Evolutionary conservation across 2,329 filamentous ascomycete genomes (phyloP).

Genomic region (Byssoonygena ceratinophila): DNA sequence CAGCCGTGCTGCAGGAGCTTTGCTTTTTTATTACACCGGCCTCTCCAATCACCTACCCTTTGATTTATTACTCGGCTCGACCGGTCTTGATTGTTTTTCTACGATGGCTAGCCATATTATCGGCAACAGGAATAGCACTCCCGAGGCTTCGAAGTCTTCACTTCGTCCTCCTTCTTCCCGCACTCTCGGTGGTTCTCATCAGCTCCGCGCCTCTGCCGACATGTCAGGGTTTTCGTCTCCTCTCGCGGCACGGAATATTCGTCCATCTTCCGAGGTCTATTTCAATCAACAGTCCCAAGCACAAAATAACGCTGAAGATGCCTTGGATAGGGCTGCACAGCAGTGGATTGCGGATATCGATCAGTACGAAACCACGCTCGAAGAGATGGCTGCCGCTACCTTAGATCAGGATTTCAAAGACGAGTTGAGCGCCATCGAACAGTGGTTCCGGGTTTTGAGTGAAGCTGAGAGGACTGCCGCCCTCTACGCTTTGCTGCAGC

Average conservation of each 20-base stretch:
- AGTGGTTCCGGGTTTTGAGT: constrained; percentile 97
- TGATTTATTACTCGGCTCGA: no score
- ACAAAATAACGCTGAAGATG: constrained; percentile 64
- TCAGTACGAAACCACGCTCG: constrained; percentile 95
- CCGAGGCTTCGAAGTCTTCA: constrained; percentile 72
- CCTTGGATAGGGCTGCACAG: constrained; percentile 85
- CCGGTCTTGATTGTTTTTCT: constrained; percentile 2
- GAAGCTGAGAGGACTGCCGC: constrained; percentile 94
- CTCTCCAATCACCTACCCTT: constrained; percentile 4
- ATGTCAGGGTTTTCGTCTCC: constrained; percentile 73
- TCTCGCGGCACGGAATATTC: constrained; percentile 65
- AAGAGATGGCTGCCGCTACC: constrained; percentile 98
- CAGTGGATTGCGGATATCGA: constrained; percentile 99
- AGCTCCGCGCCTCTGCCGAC: constrained; percentile 88
- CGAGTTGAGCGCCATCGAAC: constrained; percentile 95
- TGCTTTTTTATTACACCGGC: constrained; percentile 18
- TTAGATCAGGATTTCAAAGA: constrained; percentile 99
- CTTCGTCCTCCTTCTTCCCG: constrained; percentile 77
- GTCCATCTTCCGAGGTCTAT: constrained; percentile 85
- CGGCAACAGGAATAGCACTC: constrained; percentile 92
- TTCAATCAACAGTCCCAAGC: constrained; percentile 66
- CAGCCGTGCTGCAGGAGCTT: constrained; percentile 73
- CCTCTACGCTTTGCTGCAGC: constrained; percentile 87
- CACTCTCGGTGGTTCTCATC: constrained; percentile 65
- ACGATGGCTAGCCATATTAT: constrained; percentile 54